These are phyloP conservation scores for Apophysomyces sp. DNA, from an alignment of 371 early-diverging fungal genomes.

Conservation along the genomic window DNA sequence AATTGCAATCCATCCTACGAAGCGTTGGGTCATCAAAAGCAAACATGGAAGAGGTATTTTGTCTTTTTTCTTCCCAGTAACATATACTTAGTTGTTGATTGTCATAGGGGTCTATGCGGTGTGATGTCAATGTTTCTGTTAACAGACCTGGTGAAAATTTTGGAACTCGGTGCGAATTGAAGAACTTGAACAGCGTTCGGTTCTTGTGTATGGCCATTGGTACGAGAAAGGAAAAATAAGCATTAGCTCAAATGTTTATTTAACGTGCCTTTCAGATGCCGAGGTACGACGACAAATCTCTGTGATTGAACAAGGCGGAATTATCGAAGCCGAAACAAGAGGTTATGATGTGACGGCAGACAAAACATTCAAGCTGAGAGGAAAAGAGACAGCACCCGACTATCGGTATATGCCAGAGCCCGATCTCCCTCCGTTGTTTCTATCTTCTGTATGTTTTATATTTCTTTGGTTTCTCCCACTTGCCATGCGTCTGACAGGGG, in stretches of 20 bases:
- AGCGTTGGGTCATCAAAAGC: slow-evolving; percentile 73
- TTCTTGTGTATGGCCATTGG: slow-evolving; percentile 72
- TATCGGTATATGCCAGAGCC: slow-evolving; percentile 95
- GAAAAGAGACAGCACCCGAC: slow-evolving; percentile 84
- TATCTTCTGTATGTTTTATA: slow-evolving; percentile 34
- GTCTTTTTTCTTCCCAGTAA: no score
- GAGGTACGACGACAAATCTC: slow-evolving; percentile 78
- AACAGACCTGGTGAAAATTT: slow-evolving; percentile 48
- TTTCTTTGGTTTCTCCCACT: neutral
- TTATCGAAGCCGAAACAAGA: slow-evolving; percentile 73
- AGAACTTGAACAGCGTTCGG: slow-evolving; percentile 85
- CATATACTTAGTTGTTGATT: neutral
- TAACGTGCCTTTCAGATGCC: slow-evolving; percentile 51
- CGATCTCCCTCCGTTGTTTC: slow-evolving; percentile 70
- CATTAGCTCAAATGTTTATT: neutral
- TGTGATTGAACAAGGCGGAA: slow-evolving; percentile 51
- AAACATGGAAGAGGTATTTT: slow-evolving; percentile 79
- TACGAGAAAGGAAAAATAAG: slow-evolving; percentile 23
- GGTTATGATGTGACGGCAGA: slow-evolving; percentile 69
- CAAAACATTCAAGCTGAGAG: slow-evolving; percentile 67
- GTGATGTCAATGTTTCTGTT: slow-evolving; percentile 93
- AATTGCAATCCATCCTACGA: slow-evolving; percentile 73
- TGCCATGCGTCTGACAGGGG: neutral
- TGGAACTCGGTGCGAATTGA: slow-evolving; percentile 83
- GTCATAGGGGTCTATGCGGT: slow-evolving; percentile 80